Evolutionary conservation across 164 flowering plant species (phyloP).

Genomic region (Vitis cinerea): DNA sequence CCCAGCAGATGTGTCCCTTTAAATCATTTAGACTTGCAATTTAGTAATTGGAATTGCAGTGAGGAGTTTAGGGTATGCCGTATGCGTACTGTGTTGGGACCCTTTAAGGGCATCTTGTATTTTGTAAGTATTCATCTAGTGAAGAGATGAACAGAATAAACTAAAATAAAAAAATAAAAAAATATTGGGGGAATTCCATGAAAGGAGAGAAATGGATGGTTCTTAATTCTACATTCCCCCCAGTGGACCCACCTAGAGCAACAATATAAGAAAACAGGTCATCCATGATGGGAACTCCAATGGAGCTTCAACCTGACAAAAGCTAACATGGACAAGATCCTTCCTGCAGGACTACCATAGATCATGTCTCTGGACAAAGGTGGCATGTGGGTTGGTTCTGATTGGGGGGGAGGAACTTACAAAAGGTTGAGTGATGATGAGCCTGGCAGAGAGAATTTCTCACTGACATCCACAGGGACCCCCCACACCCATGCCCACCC

Average conservation of each 20-base stretch:
- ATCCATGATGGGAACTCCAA: conserved; percentile 16
- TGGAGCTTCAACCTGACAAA: conserved; percentile 38
- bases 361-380: conserved; percentile 26
- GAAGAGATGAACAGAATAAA: too few relatives aligned
- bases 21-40: background rate
- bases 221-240: background rate
- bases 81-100: too few relatives aligned
- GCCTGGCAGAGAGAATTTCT: conserved; percentile 21
- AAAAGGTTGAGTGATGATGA: conserved; percentile 12
- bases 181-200: background rate
- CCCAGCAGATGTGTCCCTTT: conserved; percentile 4
- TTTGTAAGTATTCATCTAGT: too few relatives aligned
- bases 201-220: conserved; percentile 19
- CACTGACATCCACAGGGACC: conserved; percentile 18
- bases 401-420: conserved; percentile 15
- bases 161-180: background rate
- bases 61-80: too few relatives aligned
- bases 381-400: conserved; percentile 28
- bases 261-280: background rate
- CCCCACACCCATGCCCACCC: conserved; percentile 3
- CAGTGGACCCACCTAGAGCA: background rate
- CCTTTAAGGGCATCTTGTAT: too few relatives aligned
- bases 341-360: conserved; percentile 24
- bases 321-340: conserved; percentile 40
- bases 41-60: background rate